Evolutionary conservation across 225 moss, liverwort and hornwort genomes (phyloP).

Genomic region (Rhytidiadelphus loreus): DNA sequence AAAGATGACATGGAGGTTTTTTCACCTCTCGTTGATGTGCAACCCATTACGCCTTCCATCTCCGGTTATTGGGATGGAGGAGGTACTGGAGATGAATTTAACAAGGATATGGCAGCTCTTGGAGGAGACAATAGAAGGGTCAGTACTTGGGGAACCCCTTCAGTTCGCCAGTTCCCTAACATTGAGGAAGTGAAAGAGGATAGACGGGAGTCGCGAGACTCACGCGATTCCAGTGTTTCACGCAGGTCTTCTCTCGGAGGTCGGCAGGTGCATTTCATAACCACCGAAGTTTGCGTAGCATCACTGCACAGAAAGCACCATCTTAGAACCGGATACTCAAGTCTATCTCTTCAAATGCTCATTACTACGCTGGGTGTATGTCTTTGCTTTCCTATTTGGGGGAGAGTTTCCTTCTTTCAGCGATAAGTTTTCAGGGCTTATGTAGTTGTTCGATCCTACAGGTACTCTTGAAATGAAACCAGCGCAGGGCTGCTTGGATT

Average conservation of each 20-base stretch:
- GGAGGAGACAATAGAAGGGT: constrained; percentile 30
- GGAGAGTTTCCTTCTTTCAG: not conserved
- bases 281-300: not conserved
- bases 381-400: not conserved
- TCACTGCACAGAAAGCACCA: not conserved
- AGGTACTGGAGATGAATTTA: constrained; percentile 59
- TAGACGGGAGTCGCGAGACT: constrained; percentile 13
- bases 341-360: not conserved
- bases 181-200: constrained; percentile 76
- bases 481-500: not conserved
- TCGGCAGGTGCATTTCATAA: constrained; percentile 47
- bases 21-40: constrained; percentile 96
- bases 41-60: constrained; percentile 92
- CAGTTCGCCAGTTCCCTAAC: constrained; percentile 59
- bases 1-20: constrained; percentile 99
- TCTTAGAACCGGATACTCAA: not conserved
- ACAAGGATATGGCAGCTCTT: constrained; percentile 42
- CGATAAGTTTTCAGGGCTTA: not conserved
- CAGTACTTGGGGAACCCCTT: constrained; percentile 20
- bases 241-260: constrained; percentile 54
- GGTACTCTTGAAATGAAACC: not conserved
- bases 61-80: constrained; percentile 86
- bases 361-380: not conserved
- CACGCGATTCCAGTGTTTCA: constrained; percentile 33
- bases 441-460: not conserved